Base-by-base conservation (phyloP, 2,329 filamentous ascomycete species). In the Trichophyton schoenleinii region DNA sequence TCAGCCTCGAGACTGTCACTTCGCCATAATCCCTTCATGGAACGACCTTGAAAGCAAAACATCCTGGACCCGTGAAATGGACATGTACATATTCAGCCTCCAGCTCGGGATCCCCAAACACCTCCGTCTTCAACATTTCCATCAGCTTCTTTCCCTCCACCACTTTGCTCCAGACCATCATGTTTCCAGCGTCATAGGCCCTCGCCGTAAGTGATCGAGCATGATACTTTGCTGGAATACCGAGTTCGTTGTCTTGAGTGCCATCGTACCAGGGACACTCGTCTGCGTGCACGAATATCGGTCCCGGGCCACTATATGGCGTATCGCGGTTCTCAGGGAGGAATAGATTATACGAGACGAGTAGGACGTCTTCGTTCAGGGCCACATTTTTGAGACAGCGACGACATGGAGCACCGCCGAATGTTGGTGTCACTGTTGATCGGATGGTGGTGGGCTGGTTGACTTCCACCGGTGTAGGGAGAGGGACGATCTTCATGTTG, bases 31-130 rank as follows among this genome's bases (percentile, higher is more conserved):
- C 3, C 20, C 44, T 48, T 6, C 7, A 48, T 9, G 42, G 42
- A 28, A 52, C 42, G 36, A 60, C 49, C 15, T 57, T 59, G 8
- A 62, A 57, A 53, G 61, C 61, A 55, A 62, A 62, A 38, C 61
- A 62, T 20, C 61, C 61, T n/a, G 61, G 42, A 15, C 36, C 61
- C 6, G 57, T 48, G 42, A 36, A 62, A 46, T 62, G 28, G 2
- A 60, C 57, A 60, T 62, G 57, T 25, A 62, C 46, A 62, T 62
- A 62, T 34, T 55, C 44, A 13, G 18, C 61, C 15, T 42, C 34
- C 48, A 41, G n/a, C 15, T 52, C 57, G 3, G 31, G 34, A 8
- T 38, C 22, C 2, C 31, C 57, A 41, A 60, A 58, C 15, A 58
- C 25, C 18, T 57, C 52, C 11, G 38, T 15, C 41, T 42, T 28